Evolutionary conservation across 1,139 yeast species (phyloP), one percentile per base, ranked within the genome.

Genomic region (Yamadazyma taylorii): DNA sequence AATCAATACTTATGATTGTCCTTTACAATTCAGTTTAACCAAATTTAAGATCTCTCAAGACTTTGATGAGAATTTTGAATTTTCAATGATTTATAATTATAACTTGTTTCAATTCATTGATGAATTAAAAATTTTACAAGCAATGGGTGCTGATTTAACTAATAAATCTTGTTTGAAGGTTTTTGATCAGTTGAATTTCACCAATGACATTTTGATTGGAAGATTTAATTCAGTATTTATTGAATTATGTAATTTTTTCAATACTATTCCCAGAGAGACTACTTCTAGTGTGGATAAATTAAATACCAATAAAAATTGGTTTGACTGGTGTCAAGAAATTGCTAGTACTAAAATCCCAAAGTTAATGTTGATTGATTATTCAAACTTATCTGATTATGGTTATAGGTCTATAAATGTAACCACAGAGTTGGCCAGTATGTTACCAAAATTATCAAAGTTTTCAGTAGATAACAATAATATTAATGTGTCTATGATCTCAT

Each of bases 291-390:
- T 32, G 30, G 44, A 33, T 30, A 36, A 41, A 14, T 38, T 51
- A 32, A 41, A 40, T 11, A 17, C 33, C 4, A 36, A 37, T 13
- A 45, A 47, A 32, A 47, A 47, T 25, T 47, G 51, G 51, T 27
- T 23, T 15, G 51, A 48, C 21, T 48, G 51, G 51, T 48, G 51
- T 30, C 32, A 38, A 23, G 52, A 48, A 26, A 42, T 40, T 19
- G 32, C 37, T 29, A 35, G 34, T 8, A 28, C 39, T 13, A 38
- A 38, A 21, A 34, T 35, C 12, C 42, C 42, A 5, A 37, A 39
- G 16, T 27, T 17, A 22, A 21, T 40, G 10, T 30, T 43, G 9
- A 34, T 46, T 27, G 51, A 48, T 29, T 48, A 42, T 33, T 47
- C 51, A 9, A 40, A 45, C 27, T 40, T 47, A 13, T 42, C 50